Conservation (phyloP, 1,284 basidiomycete genomes). For the Ustilago curta region DNA sequence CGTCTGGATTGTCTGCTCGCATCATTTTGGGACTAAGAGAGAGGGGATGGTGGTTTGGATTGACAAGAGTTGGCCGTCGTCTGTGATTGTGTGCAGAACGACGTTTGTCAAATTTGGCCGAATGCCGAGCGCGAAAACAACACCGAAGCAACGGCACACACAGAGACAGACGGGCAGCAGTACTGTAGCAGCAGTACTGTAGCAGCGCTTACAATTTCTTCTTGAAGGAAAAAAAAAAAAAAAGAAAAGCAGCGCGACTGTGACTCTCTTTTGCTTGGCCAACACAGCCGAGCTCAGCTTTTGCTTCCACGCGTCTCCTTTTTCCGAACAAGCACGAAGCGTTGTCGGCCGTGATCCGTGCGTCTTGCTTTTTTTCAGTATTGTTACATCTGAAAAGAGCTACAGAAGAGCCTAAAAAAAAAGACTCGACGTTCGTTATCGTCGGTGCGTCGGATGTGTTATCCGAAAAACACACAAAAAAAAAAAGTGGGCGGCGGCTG, state of each 20-base stretch:
- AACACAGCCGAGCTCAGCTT: not conserved
- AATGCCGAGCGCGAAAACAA: conserved; percentile 17
- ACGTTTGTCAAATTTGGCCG: conserved; percentile 2
- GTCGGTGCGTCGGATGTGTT: no score
- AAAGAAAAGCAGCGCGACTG: conserved; percentile 1
- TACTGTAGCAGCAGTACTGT: no score
- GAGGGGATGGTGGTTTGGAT: not conserved
- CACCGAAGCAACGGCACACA: not conserved
- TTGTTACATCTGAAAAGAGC: no score
- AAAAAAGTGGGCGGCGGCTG: not conserved
- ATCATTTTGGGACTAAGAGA: conserved; percentile 46
- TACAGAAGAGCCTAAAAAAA: not conserved
- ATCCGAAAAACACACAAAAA: not conserved
- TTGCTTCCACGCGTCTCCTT: conserved; percentile 4
- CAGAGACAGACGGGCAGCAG: no score
- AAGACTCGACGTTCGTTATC: no score
- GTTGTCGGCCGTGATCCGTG: conserved; percentile 7
- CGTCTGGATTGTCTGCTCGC: conserved; percentile 55
- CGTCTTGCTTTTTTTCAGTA: not conserved
- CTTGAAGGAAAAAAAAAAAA: no score
- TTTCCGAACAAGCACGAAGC: no score
- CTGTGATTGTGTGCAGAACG: not conserved
- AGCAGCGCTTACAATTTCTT: conserved; percentile 5
- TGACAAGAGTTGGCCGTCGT: not conserved
- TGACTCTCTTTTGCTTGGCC: not conserved